Percentiles rank a stretch among this genome's conserved stretches.
Conservation (phyloP, 768 basidiomycete species). For the Lyophyllum atratum region DNA sequence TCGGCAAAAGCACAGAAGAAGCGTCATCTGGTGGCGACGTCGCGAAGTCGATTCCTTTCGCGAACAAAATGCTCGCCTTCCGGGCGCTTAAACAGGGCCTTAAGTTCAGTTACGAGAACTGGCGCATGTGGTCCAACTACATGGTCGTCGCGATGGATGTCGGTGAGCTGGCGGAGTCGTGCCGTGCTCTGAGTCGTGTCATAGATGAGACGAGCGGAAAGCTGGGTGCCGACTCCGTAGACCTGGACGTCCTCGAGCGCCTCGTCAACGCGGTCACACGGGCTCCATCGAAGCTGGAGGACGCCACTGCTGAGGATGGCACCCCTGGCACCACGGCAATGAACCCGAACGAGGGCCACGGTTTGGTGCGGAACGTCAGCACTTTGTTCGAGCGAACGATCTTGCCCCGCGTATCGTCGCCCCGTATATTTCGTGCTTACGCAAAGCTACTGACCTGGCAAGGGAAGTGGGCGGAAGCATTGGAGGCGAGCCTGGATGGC, state of each 20-base stretch:
- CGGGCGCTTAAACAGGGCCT: slow-evolving; percentile 91
- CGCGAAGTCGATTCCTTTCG: slow-evolving; percentile 50
- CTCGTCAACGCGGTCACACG: slow-evolving; percentile 87
- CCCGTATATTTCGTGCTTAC: slow-evolving; percentile 81
- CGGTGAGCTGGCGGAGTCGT: slow-evolving; percentile 87
- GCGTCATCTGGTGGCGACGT: slow-evolving; percentile 11
- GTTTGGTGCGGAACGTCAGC: slow-evolving; percentile 64
- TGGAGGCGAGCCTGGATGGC: slow-evolving; percentile 83
- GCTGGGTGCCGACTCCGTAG: slow-evolving; percentile 59
- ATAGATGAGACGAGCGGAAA: slow-evolving; percentile 71
- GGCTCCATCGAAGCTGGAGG: slow-evolving; percentile 40
- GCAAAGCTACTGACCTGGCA: slow-evolving; percentile 81
- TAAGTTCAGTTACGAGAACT: slow-evolving; percentile 82
- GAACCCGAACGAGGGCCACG: slow-evolving; percentile 66
- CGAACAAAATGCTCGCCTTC: slow-evolving; percentile 87
- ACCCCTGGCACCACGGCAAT: neutral
- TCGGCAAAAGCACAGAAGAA: neutral
- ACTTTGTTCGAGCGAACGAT: slow-evolving; percentile 78
- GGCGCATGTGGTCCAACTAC: slow-evolving; percentile 99
- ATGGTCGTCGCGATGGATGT: slow-evolving; percentile 93
- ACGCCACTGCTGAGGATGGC: slow-evolving; percentile 24
- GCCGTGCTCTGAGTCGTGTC: slow-evolving; percentile 78
- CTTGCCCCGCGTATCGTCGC: slow-evolving; percentile 77
- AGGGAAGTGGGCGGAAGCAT: slow-evolving; percentile 68
- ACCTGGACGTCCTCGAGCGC: slow-evolving; percentile 86